Base-by-base conservation (phyloP, 352 stramenopile species). In the Blastocystis sp. region DNA sequence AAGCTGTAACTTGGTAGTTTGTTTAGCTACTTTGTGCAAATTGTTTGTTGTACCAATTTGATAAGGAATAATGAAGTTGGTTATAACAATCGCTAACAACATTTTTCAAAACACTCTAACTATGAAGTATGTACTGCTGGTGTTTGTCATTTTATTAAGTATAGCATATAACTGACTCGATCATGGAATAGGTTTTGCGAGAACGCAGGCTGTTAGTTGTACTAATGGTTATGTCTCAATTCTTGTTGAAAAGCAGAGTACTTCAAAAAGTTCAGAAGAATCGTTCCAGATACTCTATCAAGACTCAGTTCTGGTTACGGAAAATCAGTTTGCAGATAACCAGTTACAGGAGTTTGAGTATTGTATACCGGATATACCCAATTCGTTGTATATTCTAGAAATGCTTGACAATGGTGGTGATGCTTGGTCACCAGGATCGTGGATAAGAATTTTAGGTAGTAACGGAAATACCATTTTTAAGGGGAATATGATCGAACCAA, bases 1-100 rank as follows among this genome's bases (percentile, higher is more conserved):
- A 64, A 68, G 73, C 29, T 84, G 73, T 84, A 84, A 84, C 56
- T n/a, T 84, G 73, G 26, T 68, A 53, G 29, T 50, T 84, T 68
- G 45, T 68, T 68, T 68, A 37, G 45, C 29, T 43, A 47, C 47
- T 63, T 34, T 43, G 29, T 34, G 29, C 29, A 1, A 34, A 29
- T 47, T 84, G 73, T 84, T 84, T 64, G 50, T 56, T 64, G 7
- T 23, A 63, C 1, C 11, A 59, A 59, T 59, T 3, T 13, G 13
- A n/a, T 59, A n/a, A n/a, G 11, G 0, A n/a, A n/a, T 59, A n/a
- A n/a, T 59, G 50, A 59, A 59, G 50, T 13, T 59, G 50, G 29
- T 34, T 34, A 34, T 34, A 34, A 34, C 29, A 34, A 34, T 59
- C 3, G 50, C 3, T 59, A 59, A n/a, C 20, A n/a, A 59, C 20